A percentile compares a stretch with the other conserved stretches of the same genome.
These are phyloP conservation scores for Saturnispora serradocipensis DNA, from an alignment of 805 yeast genomes.

Conservation along the genomic window DNA sequence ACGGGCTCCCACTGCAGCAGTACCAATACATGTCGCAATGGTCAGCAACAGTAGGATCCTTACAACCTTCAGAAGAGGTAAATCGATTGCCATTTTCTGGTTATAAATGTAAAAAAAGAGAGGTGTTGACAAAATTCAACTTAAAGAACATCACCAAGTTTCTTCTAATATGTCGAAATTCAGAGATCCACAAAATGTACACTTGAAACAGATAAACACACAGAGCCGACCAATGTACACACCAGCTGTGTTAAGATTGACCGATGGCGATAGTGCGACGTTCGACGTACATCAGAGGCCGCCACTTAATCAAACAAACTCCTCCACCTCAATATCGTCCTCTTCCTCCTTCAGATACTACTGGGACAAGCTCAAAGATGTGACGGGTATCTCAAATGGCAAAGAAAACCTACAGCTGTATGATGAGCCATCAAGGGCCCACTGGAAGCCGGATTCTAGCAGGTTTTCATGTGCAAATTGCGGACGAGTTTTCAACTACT, in stretches of 20 bases:
- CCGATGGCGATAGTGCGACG: constrained; percentile 8
- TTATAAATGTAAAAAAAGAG: constrained; percentile 20
- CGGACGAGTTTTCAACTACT: constrained; percentile 54
- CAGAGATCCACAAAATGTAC: constrained; percentile 25
- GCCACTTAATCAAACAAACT: neutral
- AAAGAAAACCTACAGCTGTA: constrained; percentile 2
- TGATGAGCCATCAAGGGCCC: constrained; percentile 45
- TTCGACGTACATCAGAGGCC: constrained; percentile 12
- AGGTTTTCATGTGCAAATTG: constrained; percentile 63
- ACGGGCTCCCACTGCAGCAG: constrained; percentile 83
- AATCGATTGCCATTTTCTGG: constrained; percentile 51
- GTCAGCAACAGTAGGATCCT: constrained; percentile 1
- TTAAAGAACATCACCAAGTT: neutral
- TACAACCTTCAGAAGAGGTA: constrained; percentile 28
- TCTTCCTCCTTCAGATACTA: constrained; percentile 1
- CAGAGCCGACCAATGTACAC: constrained; percentile 81
- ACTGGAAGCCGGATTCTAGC: constrained; percentile 68
- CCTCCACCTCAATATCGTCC: constrained; percentile 2
- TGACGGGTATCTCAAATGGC: neutral
- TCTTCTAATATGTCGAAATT: constrained; percentile 11
- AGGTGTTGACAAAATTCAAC: neutral
- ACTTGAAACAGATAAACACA: constrained; percentile 63
- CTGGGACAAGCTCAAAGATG: constrained; percentile 3
- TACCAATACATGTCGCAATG: constrained; percentile 3
- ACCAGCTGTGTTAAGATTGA: constrained; percentile 73